Base-by-base conservation (phyloP, 106 monocot genomes). In the Amphibolis antarctica region DNA sequence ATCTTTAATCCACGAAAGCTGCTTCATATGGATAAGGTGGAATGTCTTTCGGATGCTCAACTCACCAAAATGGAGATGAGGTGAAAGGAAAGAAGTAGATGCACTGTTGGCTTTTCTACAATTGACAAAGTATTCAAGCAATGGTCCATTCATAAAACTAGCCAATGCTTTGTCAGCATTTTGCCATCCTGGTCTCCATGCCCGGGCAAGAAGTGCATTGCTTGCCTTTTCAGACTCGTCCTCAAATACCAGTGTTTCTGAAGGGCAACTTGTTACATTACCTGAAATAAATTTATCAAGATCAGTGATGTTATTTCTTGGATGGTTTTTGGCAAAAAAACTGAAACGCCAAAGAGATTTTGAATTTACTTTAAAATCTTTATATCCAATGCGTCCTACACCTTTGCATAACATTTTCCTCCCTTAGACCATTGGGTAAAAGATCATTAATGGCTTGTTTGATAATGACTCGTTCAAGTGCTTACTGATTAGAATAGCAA, bases 141-240 rank as follows among this genome's bases (percentile, higher is more conserved):
- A 42, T 0, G 89, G 86, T 22, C 94, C 89, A 51, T 77, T 84
- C 1, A 94, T 75, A 46, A 94, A 94, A 18, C 79, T 77, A 15
- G 71, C 76, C 4, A 94, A 73, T 0, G 86, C 71, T 68, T 73
- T 85, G 69, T 94, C 89, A 30, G 89, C 94, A 65, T 94, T 94
- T 30, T 69, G 70, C 94, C 94, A 94, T 25, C 94, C 94, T 23
- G 94, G 94, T 20, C 89, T 75, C 94, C 94, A 94, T 66, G 89
- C 86, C 71, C 94, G 69, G 12, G 89, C 79, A 44, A 94, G 89
- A 65, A 94, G 86, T 28, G 94, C 94, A 70, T 94, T 94, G 65
- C 94, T 94, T 45, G 73, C 89, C 46, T 66, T 78, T 66, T 94
- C 94, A 0, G 89, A 89, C 1, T 86, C 86, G 30, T 94, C 84